phyloP scores from a whole-genome alignment of 345 rosid genomes.

The Lenwebbia sp. region DNA sequence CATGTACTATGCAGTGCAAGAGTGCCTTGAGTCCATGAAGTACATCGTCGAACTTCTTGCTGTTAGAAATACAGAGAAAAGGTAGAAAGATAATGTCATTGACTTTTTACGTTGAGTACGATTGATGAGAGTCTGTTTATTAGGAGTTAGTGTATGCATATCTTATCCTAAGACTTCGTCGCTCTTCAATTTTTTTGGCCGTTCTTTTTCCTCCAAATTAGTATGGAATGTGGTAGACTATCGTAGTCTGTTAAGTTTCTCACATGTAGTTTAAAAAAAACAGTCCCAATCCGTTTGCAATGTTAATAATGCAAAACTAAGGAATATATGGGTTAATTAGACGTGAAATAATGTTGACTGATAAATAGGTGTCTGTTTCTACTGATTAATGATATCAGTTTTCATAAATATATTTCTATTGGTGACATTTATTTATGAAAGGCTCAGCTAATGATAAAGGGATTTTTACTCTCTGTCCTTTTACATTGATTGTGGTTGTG shows the following conservation, averaged over 20 bases:
- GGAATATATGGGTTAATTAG: neutral
- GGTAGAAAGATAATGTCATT: slow-evolving; percentile 21
- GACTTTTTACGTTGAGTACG: neutral
- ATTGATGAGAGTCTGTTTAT: neutral
- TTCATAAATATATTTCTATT: neutral
- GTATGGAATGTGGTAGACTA: neutral
- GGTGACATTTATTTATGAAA: neutral
- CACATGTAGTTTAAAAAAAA: neutral
- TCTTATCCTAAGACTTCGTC: neutral
- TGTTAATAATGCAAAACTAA: neutral
- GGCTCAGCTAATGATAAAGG: neutral
- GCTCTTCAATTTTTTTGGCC: neutral
- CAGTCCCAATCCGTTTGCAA: neutral
- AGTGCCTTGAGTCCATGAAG: slow-evolving; percentile 79
- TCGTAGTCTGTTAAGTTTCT: neutral
- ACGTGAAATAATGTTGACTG: neutral
- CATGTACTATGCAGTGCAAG: slow-evolving; percentile 78
- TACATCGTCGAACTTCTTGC: slow-evolving; percentile 76
- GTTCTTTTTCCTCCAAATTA: neutral
- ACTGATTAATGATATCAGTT: neutral
- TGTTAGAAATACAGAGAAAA: slow-evolving; percentile 69
- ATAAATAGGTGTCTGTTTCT: neutral
- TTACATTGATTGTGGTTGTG: neutral
- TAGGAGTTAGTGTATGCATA: neutral
- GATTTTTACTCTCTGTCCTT: neutral